These are phyloP conservation scores for Cyberlindnera nakhonratchasimensis DNA, from an alignment of 805 yeast species.

Conservation along the genomic window DNA sequence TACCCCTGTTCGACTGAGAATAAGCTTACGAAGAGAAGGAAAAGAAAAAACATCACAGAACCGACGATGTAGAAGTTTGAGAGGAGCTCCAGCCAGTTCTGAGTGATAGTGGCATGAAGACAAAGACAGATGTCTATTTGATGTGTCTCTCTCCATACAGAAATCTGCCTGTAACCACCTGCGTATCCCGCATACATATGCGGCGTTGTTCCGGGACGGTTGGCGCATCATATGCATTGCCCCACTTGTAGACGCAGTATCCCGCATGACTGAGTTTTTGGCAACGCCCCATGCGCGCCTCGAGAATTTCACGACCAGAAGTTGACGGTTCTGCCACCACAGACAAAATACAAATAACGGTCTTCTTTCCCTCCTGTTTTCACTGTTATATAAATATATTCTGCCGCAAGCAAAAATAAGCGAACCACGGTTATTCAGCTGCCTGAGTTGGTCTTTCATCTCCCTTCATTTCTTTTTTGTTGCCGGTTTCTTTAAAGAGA, in stretches of 20 bases:
- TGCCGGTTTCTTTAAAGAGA: too few relatives aligned
- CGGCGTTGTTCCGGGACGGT: not conserved
- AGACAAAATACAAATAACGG: constrained; percentile 6
- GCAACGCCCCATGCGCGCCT: constrained; percentile 11
- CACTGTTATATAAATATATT: too few relatives aligned
- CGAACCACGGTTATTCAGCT: too few relatives aligned
- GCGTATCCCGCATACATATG: not conserved
- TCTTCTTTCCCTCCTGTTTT: not conserved
- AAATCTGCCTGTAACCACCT: not conserved
- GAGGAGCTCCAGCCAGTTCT: too few relatives aligned
- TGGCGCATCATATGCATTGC: not conserved
- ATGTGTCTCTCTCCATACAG: too few relatives aligned
- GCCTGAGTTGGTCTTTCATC: too few relatives aligned
- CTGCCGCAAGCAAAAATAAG: too few relatives aligned
- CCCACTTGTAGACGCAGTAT: not conserved
- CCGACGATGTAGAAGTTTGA: too few relatives aligned
- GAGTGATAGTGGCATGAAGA: not conserved
- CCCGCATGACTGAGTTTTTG: constrained; percentile 2
- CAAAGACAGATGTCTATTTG: not conserved
- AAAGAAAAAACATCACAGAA: too few relatives aligned
- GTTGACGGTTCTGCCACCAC: not conserved
- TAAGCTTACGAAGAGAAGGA: too few relatives aligned
- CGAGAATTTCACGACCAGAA: constrained; percentile 15
- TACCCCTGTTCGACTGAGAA: too few relatives aligned
- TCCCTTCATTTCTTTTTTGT: too few relatives aligned